Percentiles rank a stretch among this genome's conserved stretches.
Conservation (phyloP, 305 asterid species). For the Fraxinus platypoda region DNA sequence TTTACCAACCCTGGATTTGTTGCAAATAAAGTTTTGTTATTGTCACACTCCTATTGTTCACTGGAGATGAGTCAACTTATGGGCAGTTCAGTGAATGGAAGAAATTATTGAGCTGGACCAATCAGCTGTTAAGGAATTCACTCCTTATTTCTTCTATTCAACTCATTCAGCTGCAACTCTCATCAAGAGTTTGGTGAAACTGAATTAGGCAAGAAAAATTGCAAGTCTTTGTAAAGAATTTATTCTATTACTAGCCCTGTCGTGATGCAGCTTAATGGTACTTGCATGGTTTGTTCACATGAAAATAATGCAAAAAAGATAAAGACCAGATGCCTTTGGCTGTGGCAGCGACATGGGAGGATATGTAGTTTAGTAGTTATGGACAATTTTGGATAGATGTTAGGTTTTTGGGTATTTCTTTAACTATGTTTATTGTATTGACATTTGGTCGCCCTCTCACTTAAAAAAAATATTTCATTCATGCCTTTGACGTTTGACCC, state of each 20-base stretch:
- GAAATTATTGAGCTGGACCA: not conserved
- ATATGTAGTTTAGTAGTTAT: not conserved
- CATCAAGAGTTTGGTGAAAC: not conserved
- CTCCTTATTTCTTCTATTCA: slow-evolving; percentile 3
- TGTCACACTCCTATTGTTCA: not conserved
- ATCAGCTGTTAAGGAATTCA: slow-evolving; percentile 1
- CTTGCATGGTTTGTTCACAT: not conserved
- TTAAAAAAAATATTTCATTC: slow-evolving; percentile 14
- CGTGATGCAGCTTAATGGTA: not conserved
- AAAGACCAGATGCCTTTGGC: not conserved
- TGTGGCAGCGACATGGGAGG: not conserved
- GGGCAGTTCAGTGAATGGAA: not conserved
- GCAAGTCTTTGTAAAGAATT: not conserved
- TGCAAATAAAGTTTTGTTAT: not conserved
- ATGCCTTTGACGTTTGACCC: not conserved
- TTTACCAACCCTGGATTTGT: not conserved
- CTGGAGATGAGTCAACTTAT: not conserved
- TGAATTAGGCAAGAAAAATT: not conserved
- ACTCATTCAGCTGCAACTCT: not conserved
- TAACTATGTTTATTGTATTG: not conserved
- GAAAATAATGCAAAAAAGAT: not conserved
- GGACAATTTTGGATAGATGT: not conserved
- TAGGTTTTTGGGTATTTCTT: not conserved
- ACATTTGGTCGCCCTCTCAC: not conserved
- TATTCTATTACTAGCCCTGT: not conserved